Percentiles rank a stretch among this genome's conserved stretches.
Conservation (phyloP, 1,284 basidiomycete species). For the Trametes hirsuta region DNA sequence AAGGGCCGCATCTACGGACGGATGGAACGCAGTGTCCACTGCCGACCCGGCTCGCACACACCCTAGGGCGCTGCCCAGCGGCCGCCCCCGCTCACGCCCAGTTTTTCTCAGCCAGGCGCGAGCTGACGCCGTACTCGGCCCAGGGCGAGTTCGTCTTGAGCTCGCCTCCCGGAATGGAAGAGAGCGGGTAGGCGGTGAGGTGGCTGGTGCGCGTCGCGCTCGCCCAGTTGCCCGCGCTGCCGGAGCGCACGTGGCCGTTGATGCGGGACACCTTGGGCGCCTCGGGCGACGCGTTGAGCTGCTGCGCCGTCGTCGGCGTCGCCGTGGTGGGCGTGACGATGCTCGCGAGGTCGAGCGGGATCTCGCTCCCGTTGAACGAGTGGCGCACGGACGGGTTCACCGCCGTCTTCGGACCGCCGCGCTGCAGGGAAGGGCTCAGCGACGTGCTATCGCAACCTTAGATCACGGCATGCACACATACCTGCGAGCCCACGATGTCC, state of each 20-base stretch:
- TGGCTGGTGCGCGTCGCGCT: slow-evolving; percentile 57
- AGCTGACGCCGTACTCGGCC: slow-evolving; percentile 64
- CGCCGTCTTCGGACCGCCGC: slow-evolving; percentile 52
- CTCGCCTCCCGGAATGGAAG: slow-evolving; percentile 59
- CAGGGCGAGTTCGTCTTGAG: slow-evolving; percentile 62
- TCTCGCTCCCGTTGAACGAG: slow-evolving; percentile 72
- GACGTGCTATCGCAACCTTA: slow-evolving; percentile 15
- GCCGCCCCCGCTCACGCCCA: slow-evolving; percentile 49
- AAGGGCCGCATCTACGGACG: background rate
- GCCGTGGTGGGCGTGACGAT: slow-evolving; percentile 45
- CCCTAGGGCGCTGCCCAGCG: background rate
- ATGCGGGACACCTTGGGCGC: slow-evolving; percentile 40
- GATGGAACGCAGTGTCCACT: background rate
- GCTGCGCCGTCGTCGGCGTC: slow-evolving; percentile 46
- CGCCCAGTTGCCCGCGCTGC: slow-evolving; percentile 79
- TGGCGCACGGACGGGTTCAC: slow-evolving; percentile 63
- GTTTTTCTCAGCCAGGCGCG: slow-evolving; percentile 64
- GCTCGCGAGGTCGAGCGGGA: slow-evolving; percentile 55
- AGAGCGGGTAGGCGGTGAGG: slow-evolving; percentile 56
- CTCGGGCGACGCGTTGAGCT: slow-evolving; percentile 43
- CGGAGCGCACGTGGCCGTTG: slow-evolving; percentile 70
- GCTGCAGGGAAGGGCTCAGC: slow-evolving; percentile 39
- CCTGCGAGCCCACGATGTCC: slow-evolving; percentile 75
- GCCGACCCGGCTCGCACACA: background rate
- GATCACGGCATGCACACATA: slow-evolving; percentile 37